phyloP scores from a whole-genome alignment of 2,329 filamentous ascomycete genomes.

The Ophioceras dolichostomum region DNA sequence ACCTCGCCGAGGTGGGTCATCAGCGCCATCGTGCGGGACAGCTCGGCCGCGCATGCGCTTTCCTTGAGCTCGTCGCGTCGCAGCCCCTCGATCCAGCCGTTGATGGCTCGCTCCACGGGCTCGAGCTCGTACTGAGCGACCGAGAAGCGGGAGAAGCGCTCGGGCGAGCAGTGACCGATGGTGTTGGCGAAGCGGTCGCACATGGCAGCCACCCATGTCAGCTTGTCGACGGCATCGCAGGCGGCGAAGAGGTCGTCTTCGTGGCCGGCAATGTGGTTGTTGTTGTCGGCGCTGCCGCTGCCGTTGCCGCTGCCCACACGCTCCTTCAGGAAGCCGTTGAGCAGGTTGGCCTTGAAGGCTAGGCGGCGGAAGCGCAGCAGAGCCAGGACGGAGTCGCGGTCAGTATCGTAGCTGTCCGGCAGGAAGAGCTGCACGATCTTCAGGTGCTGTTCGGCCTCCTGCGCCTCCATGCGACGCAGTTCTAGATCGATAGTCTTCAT shows the following conservation, averaged over 20 bases:
- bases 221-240: conserved; percentile 68
- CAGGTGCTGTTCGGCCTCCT: conserved; percentile 80
- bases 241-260: conserved; percentile 71
- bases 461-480: conserved; percentile 71
- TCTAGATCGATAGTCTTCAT: conserved; percentile 91
- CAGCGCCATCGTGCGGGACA: conserved; percentile 74
- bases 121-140: conserved; percentile 78
- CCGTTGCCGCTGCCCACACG: conserved; percentile 43
- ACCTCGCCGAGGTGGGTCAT: conserved; percentile 79
- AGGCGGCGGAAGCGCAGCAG: conserved; percentile 80
- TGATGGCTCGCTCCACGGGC: conserved; percentile 79
- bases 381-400: conserved; percentile 78
- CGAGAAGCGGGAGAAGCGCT: conserved; percentile 68
- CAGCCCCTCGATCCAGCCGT: conserved; percentile 75
- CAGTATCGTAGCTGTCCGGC: conserved; percentile 68
- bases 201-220: conserved; percentile 73
- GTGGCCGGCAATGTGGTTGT: conserved; percentile 46
- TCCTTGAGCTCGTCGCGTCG: conserved; percentile 79
- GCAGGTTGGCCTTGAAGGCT: conserved; percentile 73
- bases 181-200: conserved; percentile 74
- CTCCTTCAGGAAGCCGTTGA: conserved; percentile 70
- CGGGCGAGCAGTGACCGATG: conserved; percentile 65
- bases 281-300: conserved; percentile 34
- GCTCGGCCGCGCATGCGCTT: conserved; percentile 66
- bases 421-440: conserved; percentile 82